Evolutionary conservation across 495 filamentous ascomycete genomes (phyloP).

Genomic region (Podospora appendiculata): DNA sequence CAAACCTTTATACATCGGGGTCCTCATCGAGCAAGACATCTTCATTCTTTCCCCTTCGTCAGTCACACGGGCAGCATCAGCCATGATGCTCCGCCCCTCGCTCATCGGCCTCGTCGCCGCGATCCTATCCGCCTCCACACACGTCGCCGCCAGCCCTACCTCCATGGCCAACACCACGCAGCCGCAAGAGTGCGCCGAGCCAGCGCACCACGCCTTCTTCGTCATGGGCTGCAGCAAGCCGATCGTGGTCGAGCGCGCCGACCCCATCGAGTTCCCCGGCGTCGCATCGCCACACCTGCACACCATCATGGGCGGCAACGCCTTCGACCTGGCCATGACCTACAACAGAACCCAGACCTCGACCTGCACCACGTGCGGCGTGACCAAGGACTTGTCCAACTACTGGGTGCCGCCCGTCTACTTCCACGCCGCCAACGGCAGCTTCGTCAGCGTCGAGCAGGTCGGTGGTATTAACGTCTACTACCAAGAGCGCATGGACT

Average conservation of each 20-base stretch:
- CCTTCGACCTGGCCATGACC: conserved; percentile 53
- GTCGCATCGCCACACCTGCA: conserved; percentile 52
- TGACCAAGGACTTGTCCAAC: conserved; percentile 58
- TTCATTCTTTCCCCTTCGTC: too few relatives aligned
- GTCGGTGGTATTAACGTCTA: conserved; percentile 35
- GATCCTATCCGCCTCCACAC: too few relatives aligned
- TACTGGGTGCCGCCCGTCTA: conserved; percentile 69
- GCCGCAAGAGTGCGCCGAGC: neutral
- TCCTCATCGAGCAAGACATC: too few relatives aligned
- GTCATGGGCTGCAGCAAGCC: conserved; percentile 20
- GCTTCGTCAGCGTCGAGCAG: conserved; percentile 51
- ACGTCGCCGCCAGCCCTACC: too few relatives aligned
- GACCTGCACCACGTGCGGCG: conserved; percentile 54
- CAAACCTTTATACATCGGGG: too few relatives aligned
- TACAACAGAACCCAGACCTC: conserved; percentile 45
- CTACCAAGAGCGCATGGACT: conserved; percentile 34
- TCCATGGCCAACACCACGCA: neutral
- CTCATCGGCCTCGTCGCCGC: too few relatives aligned
- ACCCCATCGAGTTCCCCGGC: conserved; percentile 59
- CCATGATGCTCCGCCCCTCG: too few relatives aligned
- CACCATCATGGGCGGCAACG: conserved; percentile 60
- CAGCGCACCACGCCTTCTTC: conserved; percentile 9
- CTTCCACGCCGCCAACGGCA: conserved; percentile 56
- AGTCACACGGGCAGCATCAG: too few relatives aligned
- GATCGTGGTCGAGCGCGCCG: conserved; percentile 43